phyloP scores from a whole-genome alignment of 2,329 filamentous ascomycete species.

The Berkeleyomyces basicola region DNA sequence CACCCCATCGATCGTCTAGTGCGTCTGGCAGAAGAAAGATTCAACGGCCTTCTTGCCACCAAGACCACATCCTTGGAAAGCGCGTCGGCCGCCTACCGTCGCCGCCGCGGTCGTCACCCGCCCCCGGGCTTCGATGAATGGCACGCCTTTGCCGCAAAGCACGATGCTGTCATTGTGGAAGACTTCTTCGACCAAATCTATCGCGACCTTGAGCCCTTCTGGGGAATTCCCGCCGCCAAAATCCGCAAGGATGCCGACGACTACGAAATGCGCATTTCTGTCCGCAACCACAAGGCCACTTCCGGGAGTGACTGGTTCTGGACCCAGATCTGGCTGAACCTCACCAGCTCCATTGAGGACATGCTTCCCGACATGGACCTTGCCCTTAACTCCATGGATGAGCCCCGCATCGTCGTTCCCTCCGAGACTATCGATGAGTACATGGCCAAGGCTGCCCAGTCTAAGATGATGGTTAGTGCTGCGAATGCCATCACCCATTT shows the following conservation, averaged over 20 bases:
- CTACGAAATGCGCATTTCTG: constrained; percentile 44
- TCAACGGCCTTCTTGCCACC: constrained; percentile 26
- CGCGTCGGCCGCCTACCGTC: constrained; percentile 39
- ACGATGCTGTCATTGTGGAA: constrained; percentile 40
- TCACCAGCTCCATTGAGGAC: constrained; percentile 36
- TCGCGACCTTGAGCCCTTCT: constrained; percentile 42
- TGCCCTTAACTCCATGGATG: constrained; percentile 50
- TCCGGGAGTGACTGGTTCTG: constrained; percentile 39
- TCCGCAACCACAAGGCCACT: constrained; percentile 36
- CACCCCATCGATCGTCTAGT: constrained; percentile 38
- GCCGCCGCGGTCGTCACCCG: constrained; percentile 40
- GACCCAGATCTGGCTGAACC: constrained; percentile 38
- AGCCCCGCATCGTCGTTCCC: constrained; percentile 45
- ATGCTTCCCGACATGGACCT: constrained; percentile 51
- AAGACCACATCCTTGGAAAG: constrained; percentile 32
- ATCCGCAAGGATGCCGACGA: constrained; percentile 36
- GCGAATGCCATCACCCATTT: constrained; percentile 30
- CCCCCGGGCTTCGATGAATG: constrained; percentile 48
- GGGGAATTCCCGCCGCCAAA: constrained; percentile 31
- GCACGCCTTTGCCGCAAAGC: constrained; percentile 36
- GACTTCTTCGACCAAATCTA: constrained; percentile 50
- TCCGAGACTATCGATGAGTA: constrained; percentile 43
- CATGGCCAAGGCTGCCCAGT: constrained; percentile 35
- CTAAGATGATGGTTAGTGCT: constrained; percentile 26
- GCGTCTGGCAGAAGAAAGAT: constrained; percentile 27